Base-by-base conservation (phyloP, 2,329 filamentous ascomycete species). In the Beauveria caledonica region DNA sequence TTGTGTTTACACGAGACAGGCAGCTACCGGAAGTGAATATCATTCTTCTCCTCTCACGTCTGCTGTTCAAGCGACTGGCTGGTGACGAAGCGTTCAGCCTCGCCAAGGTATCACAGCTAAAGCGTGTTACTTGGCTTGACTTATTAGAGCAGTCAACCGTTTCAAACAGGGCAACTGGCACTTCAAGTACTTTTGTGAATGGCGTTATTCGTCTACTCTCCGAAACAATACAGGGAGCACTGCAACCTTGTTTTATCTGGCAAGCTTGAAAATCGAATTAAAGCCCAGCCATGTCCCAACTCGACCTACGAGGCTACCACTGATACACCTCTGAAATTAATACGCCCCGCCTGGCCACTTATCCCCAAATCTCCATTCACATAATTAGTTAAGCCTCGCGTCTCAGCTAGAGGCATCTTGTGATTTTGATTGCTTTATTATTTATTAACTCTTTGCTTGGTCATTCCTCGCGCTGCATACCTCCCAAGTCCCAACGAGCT, bases 321-420 rank as follows among this genome's bases (percentile, higher is more conserved):
- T 36, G 11, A 36, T 36, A 36, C 33, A 13, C 33, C 33, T 36
- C 33, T 25, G 48, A 58, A 45, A 58, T 58, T 44, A 58, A 44
- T 13, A 44, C 11, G 56, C 56, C 56, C 53, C 48, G 45, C 45
- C 39, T 51, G 46, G 13, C 46, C 56, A 58, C 46, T 51, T 58
- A 50, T 44, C 45, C 23, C n/a, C 15, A 46, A 56, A 40, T 55
- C 39, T 44, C 52, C 52, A 45, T 29, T 21, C 1, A 45, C n/a
- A n/a, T n/a, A n/a, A n/a, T n/a, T n/a, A n/a, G 8, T 48, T 48
- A 58, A 51, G 56, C 56, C 56, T 58, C 48, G 39, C 48, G 56
- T 58, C 56, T 58, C 48, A 58, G 56, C 48, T 58, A 51, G 23
- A 25, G 45, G 19, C 15, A 11, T 51, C 11, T 51, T 50, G 46